These are phyloP conservation scores for Plasmodium coatneyi DNA, from an alignment of 169 alveolate genomes.

Conservation along the genomic window DNA sequence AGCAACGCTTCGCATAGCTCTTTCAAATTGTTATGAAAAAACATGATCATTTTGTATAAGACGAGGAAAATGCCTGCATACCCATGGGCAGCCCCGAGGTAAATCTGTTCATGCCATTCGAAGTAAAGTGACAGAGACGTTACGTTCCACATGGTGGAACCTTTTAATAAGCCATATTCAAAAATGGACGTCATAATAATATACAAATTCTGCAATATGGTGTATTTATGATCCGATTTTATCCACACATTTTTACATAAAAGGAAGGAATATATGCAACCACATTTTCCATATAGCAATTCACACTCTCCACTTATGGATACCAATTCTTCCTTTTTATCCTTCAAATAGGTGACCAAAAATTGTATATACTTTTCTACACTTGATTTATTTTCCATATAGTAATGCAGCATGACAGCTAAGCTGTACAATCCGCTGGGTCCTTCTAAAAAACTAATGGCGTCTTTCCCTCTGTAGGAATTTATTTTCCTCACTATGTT, in stretches of 20 bases:
- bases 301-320: conserved; percentile 46
- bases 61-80: conserved; percentile 62
- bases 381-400: conserved; percentile 39
- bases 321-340: conserved; percentile 13
- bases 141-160: neutral
- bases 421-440: conserved; percentile 35
- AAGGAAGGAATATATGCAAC: conserved; percentile 56
- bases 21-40: conserved; percentile 13
- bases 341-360: conserved; percentile 15
- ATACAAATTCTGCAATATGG: conserved; percentile 48
- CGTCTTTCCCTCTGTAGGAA: conserved; percentile 7
- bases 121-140: conserved; percentile 38
- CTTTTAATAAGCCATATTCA: conserved; percentile 52
- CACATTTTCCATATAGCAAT: conserved; percentile 69
- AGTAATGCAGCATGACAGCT: conserved; percentile 20
- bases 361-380: conserved; percentile 8
- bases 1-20: conserved; percentile 30
- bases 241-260: conserved; percentile 64
- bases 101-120: conserved; percentile 62
- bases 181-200: conserved; percentile 30
- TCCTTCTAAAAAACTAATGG: conserved; percentile 41
- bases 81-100: conserved; percentile 70
- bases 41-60: conserved; percentile 17
- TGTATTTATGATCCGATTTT: neutral
- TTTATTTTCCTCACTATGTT: conserved; percentile 15